These are phyloP conservation scores for Paecilomyces niveus DNA, from an alignment of 2,329 filamentous ascomycete species.

Conservation along the genomic window DNA sequence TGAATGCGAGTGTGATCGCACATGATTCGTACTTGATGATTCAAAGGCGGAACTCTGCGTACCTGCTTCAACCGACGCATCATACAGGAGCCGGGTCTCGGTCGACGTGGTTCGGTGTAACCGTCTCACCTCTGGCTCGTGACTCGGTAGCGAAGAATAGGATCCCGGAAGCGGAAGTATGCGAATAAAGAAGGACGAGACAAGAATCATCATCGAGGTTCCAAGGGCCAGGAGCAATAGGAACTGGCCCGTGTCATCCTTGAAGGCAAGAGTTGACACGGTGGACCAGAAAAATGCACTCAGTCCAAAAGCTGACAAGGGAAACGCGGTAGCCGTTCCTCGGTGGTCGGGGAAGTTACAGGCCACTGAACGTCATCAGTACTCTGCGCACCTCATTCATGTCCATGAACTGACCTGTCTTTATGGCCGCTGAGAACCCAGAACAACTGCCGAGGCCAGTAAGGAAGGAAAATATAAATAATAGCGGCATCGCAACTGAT, in stretches of 20 bases:
- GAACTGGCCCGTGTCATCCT: constrained; percentile 74
- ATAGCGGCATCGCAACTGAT: constrained; percentile 46
- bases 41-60: constrained; percentile 26
- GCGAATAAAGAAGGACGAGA: constrained; percentile 77
- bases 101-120: constrained; percentile 26
- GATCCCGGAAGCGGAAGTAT: constrained; percentile 55
- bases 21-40: constrained; percentile 17
- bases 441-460: constrained; percentile 84
- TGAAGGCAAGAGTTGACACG: constrained; percentile 68
- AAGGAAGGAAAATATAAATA: constrained; percentile 80
- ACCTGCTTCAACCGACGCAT: constrained; percentile 29
- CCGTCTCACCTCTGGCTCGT: constrained; percentile 26
- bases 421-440: constrained; percentile 83
- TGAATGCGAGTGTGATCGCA: constrained; percentile 22
- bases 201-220: constrained; percentile 66
- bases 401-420: constrained; percentile 48
- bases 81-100: constrained; percentile 16
- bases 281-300: constrained; percentile 95
- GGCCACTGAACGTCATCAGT: constrained; percentile 50
- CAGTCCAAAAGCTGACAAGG: constrained; percentile 83
- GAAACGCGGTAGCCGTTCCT: constrained; percentile 90
- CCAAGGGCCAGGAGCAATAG: constrained; percentile 73
- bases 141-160: constrained; percentile 36
- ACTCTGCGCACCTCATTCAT: background rate
- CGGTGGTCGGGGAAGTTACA: constrained; percentile 87